A percentile compares a stretch with the other conserved stretches of the same genome.
These are phyloP conservation scores for Mycena leptocephala DNA, from an alignment of 768 basidiomycete species.

Conservation along the genomic window DNA sequence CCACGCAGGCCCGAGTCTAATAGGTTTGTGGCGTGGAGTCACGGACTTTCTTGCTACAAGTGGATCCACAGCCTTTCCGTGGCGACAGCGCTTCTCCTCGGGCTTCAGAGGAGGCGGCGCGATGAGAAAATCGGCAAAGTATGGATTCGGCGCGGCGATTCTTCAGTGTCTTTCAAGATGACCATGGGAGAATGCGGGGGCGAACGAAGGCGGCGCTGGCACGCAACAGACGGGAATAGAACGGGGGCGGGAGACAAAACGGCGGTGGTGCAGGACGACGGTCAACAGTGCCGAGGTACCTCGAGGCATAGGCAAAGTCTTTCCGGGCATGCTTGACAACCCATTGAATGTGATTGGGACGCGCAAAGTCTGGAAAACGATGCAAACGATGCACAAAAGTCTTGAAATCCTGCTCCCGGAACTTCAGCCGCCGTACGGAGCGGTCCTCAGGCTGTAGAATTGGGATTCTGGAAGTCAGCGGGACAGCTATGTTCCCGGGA, in stretches of 20 bases:
- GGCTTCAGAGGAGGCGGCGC: too few relatives aligned
- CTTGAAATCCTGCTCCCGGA: neutral
- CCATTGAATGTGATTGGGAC: neutral
- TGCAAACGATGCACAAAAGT: neutral
- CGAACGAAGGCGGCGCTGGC: conserved; percentile 10
- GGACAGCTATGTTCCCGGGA: neutral
- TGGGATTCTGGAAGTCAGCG: neutral
- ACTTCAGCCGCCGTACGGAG: too few relatives aligned
- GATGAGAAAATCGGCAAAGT: too few relatives aligned
- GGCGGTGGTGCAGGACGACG: neutral
- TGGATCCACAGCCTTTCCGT: too few relatives aligned
- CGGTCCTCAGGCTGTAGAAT: neutral
- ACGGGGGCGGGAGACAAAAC: conserved; percentile 11
- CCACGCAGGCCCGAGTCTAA: too few relatives aligned
- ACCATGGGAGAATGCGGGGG: neutral
- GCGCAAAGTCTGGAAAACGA: neutral
- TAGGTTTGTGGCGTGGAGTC: too few relatives aligned
- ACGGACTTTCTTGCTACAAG: too few relatives aligned
- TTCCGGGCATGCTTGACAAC: neutral
- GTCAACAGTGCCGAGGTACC: neutral
- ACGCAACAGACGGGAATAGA: neutral
- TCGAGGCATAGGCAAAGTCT: neutral
- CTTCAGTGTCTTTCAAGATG: neutral
- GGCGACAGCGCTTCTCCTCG: too few relatives aligned
- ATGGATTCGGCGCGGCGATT: too few relatives aligned